phyloP scores from a whole-genome alignment of 495 filamentous ascomycete genomes.

The Lepidopterella palustris region DNA sequence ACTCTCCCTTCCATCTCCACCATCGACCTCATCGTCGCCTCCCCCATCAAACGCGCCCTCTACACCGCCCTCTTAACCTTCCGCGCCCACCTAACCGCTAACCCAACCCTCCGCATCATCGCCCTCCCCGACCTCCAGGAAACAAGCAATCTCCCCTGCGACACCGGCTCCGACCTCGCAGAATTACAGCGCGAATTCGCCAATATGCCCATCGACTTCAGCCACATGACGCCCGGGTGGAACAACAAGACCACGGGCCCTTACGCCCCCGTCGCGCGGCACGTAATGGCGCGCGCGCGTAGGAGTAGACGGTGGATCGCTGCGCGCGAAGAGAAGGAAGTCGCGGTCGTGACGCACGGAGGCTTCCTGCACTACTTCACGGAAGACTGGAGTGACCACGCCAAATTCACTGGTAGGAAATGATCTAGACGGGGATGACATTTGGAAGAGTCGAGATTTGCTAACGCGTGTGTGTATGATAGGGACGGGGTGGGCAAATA shows the following conservation, averaged over 20 bases:
- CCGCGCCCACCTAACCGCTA: conserved; percentile 45
- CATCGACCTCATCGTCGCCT: conserved; percentile 69
- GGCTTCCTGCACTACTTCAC: conserved; percentile 73
- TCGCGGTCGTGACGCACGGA: conserved; percentile 71
- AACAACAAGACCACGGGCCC: conserved; percentile 53
- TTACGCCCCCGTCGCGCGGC: conserved; percentile 53
- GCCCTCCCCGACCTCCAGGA: conserved; percentile 80
- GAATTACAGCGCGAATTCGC: conserved; percentile 55
- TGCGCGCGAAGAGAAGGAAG: conserved; percentile 48
- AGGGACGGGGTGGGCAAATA: conserved; percentile 82
- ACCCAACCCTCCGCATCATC: conserved; percentile 49
- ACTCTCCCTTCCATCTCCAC: conserved; percentile 58
- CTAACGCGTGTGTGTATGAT: too few relatives aligned
- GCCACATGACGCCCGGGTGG: conserved; percentile 57
- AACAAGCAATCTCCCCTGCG: conserved; percentile 67
- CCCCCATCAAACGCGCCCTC: conserved; percentile 77
- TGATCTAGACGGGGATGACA: background rate
- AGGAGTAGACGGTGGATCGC: conserved; percentile 63
- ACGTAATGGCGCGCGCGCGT: conserved; percentile 57
- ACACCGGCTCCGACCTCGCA: conserved; percentile 58
- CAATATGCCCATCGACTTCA: conserved; percentile 56
- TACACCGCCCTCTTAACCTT: conserved; percentile 74
- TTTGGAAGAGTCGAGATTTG: too few relatives aligned
- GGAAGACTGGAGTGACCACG: conserved; percentile 67
- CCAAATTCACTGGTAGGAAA: conserved; percentile 45